Evolutionary conservation across 805 yeast species (phyloP).

Genomic region (Wickerhamomyces queroliae): DNA sequence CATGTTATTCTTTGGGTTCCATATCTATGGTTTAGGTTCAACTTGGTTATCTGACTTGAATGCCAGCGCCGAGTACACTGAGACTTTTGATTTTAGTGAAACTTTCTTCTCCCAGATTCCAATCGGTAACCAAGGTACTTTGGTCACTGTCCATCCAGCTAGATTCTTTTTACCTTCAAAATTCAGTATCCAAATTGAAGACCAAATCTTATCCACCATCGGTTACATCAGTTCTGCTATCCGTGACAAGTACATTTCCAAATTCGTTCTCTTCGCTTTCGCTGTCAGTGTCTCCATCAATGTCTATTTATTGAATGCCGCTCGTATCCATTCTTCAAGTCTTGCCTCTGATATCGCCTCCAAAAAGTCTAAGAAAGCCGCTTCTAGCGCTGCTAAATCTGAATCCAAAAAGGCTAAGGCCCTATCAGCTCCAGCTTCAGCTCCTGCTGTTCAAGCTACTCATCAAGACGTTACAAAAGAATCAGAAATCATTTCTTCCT

Average conservation of each 20-base stretch:
- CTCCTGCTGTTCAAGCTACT: conserved; percentile 4
- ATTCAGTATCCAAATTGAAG: conserved; percentile 54
- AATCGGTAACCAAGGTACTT: conserved; percentile 39
- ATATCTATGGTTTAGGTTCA: conserved; percentile 62
- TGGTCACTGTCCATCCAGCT: conserved; percentile 54
- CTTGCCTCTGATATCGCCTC: conserved; percentile 19
- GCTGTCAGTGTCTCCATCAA: conserved; percentile 76
- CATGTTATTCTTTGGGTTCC: conserved; percentile 54
- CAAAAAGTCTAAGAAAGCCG: conserved; percentile 27
- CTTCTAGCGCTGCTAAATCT: conserved; percentile 28
- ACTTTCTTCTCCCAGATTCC: conserved; percentile 20
- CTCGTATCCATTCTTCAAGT: conserved; percentile 54
- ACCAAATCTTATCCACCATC: conserved; percentile 42
- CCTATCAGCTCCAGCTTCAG: conserved; percentile 4
- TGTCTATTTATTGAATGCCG: conserved; percentile 79
- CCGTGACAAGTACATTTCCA: conserved; percentile 75
- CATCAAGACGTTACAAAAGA: conserved; percentile 15
- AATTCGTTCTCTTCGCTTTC: conserved; percentile 65
- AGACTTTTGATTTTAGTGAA: conserved; percentile 18
- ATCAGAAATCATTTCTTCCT: conserved; percentile 20
- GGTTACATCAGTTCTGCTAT: conserved; percentile 61
- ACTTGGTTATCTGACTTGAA: conserved; percentile 58
- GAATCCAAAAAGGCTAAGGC: conserved; percentile 25
- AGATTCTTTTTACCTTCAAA: conserved; percentile 55
- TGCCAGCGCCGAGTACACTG: conserved; percentile 18